Percentiles rank a stretch among this genome's conserved stretches.
phyloP scores from a whole-genome alignment of 106 monocot genomes.

The Phalaenopsis aphrodite region DNA sequence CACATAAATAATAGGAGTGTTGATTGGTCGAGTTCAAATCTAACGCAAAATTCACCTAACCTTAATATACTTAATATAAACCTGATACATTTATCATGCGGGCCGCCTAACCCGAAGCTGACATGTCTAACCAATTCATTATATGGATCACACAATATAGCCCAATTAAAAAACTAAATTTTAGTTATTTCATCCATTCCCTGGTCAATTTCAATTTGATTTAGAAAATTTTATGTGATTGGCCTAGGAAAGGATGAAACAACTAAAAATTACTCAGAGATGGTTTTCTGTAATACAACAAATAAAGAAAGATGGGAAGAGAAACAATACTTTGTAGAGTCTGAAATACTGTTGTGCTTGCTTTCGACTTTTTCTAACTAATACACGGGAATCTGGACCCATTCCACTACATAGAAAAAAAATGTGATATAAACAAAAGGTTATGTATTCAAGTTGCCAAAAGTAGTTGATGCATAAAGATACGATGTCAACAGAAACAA shows the following conservation, averaged over 20 bases:
- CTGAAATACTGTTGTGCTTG: constrained; percentile 88
- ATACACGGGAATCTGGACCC: constrained; percentile 92
- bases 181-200: too few relatives aligned
- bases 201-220: too few relatives aligned
- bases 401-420: constrained; percentile 57
- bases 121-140: too few relatives aligned
- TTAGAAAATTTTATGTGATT: neutral
- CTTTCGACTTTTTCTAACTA: constrained; percentile 89
- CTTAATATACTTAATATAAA: too few relatives aligned
- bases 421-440: neutral
- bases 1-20: neutral
- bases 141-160: too few relatives aligned
- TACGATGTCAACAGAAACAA: neutral
- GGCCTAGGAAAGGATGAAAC: neutral
- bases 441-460: neutral
- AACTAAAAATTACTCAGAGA: neutral
- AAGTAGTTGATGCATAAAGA: neutral
- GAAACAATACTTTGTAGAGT: constrained; percentile 59
- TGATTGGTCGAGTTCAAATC: too few relatives aligned
- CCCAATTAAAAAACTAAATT: too few relatives aligned
- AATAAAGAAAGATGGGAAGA: neutral
- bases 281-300: neutral
- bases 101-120: too few relatives aligned
- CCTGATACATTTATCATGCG: too few relatives aligned
- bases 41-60: too few relatives aligned